Percentiles rank a stretch among this genome's conserved stretches.
Conservation (phyloP, 768 basidiomycete genomes). For the Xerocomus brunneocitrinus region DNA sequence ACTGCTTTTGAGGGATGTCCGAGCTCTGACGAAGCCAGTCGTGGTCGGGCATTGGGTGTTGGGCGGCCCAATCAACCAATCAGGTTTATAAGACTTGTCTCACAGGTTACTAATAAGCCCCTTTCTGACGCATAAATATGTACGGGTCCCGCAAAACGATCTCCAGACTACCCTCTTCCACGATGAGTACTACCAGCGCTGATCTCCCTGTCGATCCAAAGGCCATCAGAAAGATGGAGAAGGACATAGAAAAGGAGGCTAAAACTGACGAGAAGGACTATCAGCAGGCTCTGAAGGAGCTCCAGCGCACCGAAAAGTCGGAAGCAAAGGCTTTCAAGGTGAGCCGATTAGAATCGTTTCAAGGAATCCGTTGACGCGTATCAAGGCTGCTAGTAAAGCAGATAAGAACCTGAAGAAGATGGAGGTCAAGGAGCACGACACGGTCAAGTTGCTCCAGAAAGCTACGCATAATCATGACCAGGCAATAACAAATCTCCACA, state of each 20-base stretch:
- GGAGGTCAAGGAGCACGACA: slow-evolving; percentile 6
- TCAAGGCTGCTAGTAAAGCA: slow-evolving; percentile 44
- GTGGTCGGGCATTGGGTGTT: slow-evolving; percentile 14
- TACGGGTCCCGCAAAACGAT: background rate
- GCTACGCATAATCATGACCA: background rate
- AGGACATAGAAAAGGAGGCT: slow-evolving; percentile 13
- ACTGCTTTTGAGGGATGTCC: slow-evolving; percentile 10
- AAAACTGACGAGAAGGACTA: background rate
- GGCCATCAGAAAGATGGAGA: slow-evolving; percentile 40
- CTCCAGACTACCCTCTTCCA: background rate
- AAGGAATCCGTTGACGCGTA: background rate
- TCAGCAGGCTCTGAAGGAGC: slow-evolving; percentile 32
- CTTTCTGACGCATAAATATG: background rate
- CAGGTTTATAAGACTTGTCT: background rate
- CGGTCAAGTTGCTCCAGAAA: slow-evolving; percentile 39
- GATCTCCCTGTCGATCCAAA: slow-evolving; percentile 17
- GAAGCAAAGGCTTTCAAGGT: background rate
- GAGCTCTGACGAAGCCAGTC: slow-evolving; percentile 10
- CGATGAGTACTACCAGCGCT: background rate
- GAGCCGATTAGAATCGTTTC: background rate
- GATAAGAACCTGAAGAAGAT: slow-evolving; percentile 41
- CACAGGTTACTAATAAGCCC: background rate
- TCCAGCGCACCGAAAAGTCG: background rate
- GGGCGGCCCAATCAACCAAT: background rate
- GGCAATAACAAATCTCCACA: slow-evolving; percentile 16